A percentile compares a stretch with the other conserved stretches of the same genome.
Conservation (phyloP, 2,329 filamentous ascomycete genomes). For the Fusarium setosum region DNA sequence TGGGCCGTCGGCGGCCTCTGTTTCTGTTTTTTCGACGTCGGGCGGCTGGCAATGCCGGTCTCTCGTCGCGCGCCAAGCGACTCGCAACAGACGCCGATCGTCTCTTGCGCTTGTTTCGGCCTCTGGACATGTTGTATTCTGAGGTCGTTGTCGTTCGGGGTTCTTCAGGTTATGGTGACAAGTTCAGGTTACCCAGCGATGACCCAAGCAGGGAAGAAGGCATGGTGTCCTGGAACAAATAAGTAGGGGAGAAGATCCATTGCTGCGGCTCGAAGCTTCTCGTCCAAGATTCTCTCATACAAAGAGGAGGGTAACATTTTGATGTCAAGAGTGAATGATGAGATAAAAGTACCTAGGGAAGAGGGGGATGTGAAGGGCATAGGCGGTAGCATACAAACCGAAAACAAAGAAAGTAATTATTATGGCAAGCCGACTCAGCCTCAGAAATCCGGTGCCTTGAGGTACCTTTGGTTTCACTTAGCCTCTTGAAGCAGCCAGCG, state of each 20-base stretch:
- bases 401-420: background rate
- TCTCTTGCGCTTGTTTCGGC: background rate
- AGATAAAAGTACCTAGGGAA: no score
- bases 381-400: background rate
- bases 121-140: background rate
- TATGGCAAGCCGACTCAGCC: background rate
- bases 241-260: no score
- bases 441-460: no score
- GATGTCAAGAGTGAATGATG: background rate
- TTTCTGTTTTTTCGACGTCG: background rate
- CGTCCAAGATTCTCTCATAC: background rate
- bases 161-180: background rate
- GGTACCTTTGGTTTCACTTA: no score
- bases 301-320: background rate
- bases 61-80: background rate
- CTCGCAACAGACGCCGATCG: background rate
- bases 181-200: background rate
- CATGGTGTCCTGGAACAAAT: no score
- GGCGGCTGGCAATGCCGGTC: background rate
- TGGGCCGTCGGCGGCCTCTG: background rate
- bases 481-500: no score
- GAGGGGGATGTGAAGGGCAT: background rate
- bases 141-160: background rate
- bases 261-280: background rate
- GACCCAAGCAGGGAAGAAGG: background rate